Conservation (phyloP, 1,139 yeast genomes). For the Debaryomyces psychrophilus region DNA sequence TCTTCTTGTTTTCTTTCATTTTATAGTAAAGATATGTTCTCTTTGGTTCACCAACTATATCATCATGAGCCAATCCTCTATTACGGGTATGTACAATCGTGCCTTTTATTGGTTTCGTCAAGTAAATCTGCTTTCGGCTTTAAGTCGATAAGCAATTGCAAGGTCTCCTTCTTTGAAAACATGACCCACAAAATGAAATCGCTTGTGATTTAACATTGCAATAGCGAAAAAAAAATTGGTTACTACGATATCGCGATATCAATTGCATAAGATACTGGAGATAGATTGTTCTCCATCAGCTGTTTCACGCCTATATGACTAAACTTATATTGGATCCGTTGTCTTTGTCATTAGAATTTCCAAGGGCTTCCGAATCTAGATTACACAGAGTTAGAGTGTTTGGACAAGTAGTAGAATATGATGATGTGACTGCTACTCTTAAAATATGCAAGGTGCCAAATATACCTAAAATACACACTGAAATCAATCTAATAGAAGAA, state of each 20-base stretch:
- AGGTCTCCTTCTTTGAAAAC: conserved; percentile 1
- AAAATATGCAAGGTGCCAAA: conserved; percentile 18
- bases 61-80: conserved; percentile 4
- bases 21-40: conserved; percentile 4
- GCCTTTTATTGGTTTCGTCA: conserved; percentile 6
- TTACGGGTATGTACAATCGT: neutral
- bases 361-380: conserved; percentile 26
- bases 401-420: conserved; percentile 32
- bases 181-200: neutral
- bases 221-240: conserved; percentile 2
- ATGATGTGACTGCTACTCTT: conserved; percentile 15
- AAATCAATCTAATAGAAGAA: neutral
- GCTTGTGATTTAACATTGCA: conserved; percentile 4
- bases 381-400: conserved; percentile 31
- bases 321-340: conserved; percentile 33
- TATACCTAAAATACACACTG: conserved; percentile 9
- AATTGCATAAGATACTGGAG: neutral
- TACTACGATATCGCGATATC: neutral
- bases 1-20: neutral
- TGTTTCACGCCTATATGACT: conserved; percentile 26
- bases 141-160: conserved; percentile 9
- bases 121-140: conserved; percentile 10
- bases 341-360: conserved; percentile 21
- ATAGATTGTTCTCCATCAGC: neutral
- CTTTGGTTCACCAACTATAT: conserved; percentile 7